These are phyloP conservation scores for Cryptococcus maquisensis DNA, from an alignment of 1,284 basidiomycete genomes.

Conservation along the genomic window DNA sequence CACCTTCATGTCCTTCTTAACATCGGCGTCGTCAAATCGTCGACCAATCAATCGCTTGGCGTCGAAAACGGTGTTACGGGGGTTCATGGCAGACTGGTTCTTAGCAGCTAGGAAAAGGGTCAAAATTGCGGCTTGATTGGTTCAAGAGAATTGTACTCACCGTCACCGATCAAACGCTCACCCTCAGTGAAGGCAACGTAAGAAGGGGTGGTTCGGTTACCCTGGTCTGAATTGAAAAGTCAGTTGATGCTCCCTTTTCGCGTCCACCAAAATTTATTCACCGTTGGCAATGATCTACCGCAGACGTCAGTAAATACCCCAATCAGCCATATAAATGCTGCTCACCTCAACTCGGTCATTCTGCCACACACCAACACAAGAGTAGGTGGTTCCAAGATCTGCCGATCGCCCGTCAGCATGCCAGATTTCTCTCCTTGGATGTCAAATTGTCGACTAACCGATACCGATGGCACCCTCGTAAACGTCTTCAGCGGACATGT, in stretches of 20 bases:
- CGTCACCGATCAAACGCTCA: conserved; percentile 75
- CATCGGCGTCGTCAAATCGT: conserved; percentile 61
- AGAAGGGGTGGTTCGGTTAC: conserved; percentile 93
- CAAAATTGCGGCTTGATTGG: neutral
- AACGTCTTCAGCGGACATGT: conserved; percentile 82
- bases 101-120: conserved; percentile 62
- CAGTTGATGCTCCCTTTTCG: neutral
- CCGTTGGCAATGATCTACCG: conserved; percentile 7
- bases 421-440: neutral
- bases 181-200: conserved; percentile 89
- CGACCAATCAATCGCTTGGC: conserved; percentile 88
- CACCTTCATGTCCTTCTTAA: conserved; percentile 64
- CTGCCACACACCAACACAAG: conserved; percentile 92
- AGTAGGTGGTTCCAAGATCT: conserved; percentile 62
- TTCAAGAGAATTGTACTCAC: neutral
- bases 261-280: neutral
- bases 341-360: conserved; percentile 98
- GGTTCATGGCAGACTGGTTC: conserved; percentile 76
- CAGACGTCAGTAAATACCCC: too few species aligned
- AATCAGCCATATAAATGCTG: conserved; percentile 6
- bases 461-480: conserved; percentile 97
- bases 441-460: conserved; percentile 48
- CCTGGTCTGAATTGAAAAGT: conserved; percentile 83
- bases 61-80: conserved; percentile 93
- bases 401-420: neutral